These are phyloP conservation scores for Neopestalotiopsis sp. DNA, from an alignment of 2,329 filamentous ascomycete genomes.

Conservation along the genomic window DNA sequence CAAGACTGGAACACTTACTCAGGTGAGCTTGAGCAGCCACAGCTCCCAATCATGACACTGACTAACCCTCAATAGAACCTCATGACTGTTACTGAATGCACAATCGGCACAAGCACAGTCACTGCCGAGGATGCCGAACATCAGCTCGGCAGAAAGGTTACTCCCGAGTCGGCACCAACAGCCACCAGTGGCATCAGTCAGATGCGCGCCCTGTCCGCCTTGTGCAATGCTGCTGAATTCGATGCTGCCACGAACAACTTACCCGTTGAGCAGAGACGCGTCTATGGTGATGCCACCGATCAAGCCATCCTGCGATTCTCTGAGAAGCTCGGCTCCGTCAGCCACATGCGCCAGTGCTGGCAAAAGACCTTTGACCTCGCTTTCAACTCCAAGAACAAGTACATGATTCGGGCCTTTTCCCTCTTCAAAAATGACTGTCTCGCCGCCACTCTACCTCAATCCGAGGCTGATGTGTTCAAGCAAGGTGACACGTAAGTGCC, in stretches of 20 bases:
- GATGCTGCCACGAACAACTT: conserved; percentile 66
- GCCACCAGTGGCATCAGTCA: conserved; percentile 56
- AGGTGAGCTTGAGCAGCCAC: conserved; percentile 45
- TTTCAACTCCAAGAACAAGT: conserved; percentile 87
- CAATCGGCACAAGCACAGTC: conserved; percentile 57
- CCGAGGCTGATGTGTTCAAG: conserved; percentile 40
- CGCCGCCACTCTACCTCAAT: conserved; percentile 41
- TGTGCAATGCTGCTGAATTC: conserved; percentile 80
- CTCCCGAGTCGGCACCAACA: conserved; percentile 29
- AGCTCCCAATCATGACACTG: conserved; percentile 6
- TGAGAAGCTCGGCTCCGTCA: conserved; percentile 65
- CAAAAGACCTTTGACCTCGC: conserved; percentile 69
- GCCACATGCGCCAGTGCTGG: conserved; percentile 66
- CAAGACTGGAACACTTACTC: conserved; percentile 75
- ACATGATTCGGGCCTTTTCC: conserved; percentile 71
- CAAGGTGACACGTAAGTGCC: conserved; percentile 41
- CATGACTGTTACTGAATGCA: conserved; percentile 75
- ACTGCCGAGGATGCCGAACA: conserved; percentile 57
- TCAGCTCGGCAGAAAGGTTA: conserved; percentile 35
- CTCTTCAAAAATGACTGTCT: conserved; percentile 44
- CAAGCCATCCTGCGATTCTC: conserved; percentile 75
- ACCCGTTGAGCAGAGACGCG: conserved; percentile 64
- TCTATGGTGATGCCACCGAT: conserved; percentile 79
- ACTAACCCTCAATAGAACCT: conserved; percentile 57
- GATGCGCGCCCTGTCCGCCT: conserved; percentile 63